Evolutionary conservation across 1,284 basidiomycete genomes (phyloP).

Genomic region (Laetiporus sulphureus): DNA sequence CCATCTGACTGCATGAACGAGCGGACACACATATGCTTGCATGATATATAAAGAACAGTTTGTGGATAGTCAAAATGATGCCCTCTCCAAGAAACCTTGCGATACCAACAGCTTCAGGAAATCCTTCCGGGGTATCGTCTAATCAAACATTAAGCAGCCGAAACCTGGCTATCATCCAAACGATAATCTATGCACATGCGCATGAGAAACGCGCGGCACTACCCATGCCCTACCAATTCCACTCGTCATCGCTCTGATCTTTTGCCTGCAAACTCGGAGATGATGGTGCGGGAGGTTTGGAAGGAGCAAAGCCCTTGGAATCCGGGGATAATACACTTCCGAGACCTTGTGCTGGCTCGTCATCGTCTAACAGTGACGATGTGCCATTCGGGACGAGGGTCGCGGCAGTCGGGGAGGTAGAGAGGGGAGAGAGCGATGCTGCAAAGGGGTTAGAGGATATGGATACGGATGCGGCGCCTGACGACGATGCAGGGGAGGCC

Average conservation of each 20-base stretch:
- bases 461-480: conserved; percentile 14
- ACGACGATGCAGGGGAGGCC: conserved; percentile 22
- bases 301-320: conserved; percentile 11
- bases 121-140: too few relatives aligned
- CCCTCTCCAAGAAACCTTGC: too few relatives aligned
- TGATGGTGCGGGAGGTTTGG: background rate
- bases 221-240: conserved; percentile 67
- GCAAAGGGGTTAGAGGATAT: conserved; percentile 17
- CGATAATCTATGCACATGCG: too few relatives aligned
- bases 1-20: too few relatives aligned
- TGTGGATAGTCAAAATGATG: too few relatives aligned
- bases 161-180: too few relatives aligned
- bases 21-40: too few relatives aligned
- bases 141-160: too few relatives aligned
- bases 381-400: too few relatives aligned
- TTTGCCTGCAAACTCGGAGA: conserved; percentile 11
- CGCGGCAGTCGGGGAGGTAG: conserved; percentile 13
- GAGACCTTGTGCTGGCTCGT: conserved; percentile 21
- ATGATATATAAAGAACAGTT: too few relatives aligned
- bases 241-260: conserved; percentile 46
- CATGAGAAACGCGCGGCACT: too few relatives aligned
- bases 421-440: conserved; percentile 16
- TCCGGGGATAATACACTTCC: conserved; percentile 28
- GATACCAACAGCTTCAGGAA: too few relatives aligned
- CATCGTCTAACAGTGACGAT: conserved; percentile 37